Evolutionary conservation across 2,329 filamentous ascomycete genomes (phyloP).

Genomic region (Verticillium isaacii): DNA sequence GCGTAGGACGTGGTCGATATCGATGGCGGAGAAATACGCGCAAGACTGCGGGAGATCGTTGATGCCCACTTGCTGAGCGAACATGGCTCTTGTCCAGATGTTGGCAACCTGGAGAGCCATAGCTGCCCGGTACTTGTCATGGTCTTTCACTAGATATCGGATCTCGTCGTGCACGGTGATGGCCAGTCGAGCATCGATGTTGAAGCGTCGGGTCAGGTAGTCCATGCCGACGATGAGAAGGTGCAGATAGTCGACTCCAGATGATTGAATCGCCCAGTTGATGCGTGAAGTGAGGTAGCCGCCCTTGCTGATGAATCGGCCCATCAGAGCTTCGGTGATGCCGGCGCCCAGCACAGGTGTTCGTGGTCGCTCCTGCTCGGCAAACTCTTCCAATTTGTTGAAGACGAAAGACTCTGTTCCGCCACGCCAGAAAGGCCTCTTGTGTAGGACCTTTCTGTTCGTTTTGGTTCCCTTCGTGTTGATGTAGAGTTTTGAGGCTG

Average conservation of each 20-base stretch:
- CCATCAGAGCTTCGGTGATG: constrained; percentile 93
- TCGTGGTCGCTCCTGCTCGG: constrained; percentile 83
- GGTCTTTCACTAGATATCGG: constrained; percentile 79
- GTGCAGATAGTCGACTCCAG: constrained; percentile 94
- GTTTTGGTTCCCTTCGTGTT: constrained; percentile 90
- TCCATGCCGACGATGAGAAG: constrained; percentile 93
- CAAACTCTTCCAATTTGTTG: constrained; percentile 96
- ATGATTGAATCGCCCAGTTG: constrained; percentile 98
- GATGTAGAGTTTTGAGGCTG: constrained; percentile 76
- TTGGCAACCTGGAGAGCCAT: constrained; percentile 94
- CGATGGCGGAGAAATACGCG: constrained; percentile 92
- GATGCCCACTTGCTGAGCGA: constrained; percentile 93
- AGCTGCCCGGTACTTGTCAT: constrained; percentile 83
- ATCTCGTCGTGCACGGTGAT: constrained; percentile 99
- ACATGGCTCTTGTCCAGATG: constrained; percentile 96
- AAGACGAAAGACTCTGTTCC: constrained; percentile 98
- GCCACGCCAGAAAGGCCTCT: constrained; percentile 85
- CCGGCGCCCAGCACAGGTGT: constrained; percentile 92
- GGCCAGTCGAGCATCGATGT: constrained; percentile 76
- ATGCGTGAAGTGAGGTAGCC: constrained; percentile 94
- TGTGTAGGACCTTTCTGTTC: constrained; percentile 64
- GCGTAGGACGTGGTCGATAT: constrained; percentile 90
- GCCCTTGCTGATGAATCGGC: constrained; percentile 79
- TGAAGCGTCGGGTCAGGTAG: constrained; percentile 80
- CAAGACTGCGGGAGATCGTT: constrained; percentile 90